Base-by-base conservation (phyloP, 2,329 filamentous ascomycete genomes). In the Alternaria conjuncta region DNA sequence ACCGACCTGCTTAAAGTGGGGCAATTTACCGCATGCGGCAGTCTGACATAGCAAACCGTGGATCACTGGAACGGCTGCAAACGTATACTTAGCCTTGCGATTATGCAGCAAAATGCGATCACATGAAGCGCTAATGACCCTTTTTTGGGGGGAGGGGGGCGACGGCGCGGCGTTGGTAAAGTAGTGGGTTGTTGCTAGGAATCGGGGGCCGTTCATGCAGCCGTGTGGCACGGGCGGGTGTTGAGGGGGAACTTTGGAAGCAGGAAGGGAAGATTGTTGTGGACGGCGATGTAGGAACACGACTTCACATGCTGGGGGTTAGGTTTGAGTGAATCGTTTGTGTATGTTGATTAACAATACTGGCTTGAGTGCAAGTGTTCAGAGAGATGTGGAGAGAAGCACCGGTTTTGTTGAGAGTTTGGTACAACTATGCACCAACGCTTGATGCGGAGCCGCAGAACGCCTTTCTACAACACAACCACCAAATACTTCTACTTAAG, bases 51-150 rank as follows among this genome's bases (percentile, higher is more conserved):
- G 30, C 43, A 32, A 61, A 55, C 66, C 65, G 60, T 78, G 59
- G 75, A 78, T 72, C 63, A 62, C 75, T 78, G 74, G 73, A 77
- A 76, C 73, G 59, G 61, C 73, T 76, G 73, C 73, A 72, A 76
- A 76, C 75, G 43, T 68, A 61, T 65, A 63, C 57, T 64, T 71
- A 73, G 61, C 67, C 59, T 63, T 63, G 58, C 21, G 50, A 51
- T 56, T 47, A 59, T 68, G 66, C 66, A 69, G 69, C 61, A 23
- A 55, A 46, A 45, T 61, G 11, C 55, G 60, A 59, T 72, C 67
- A 70, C 69, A 64, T 70, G 67, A 51, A 32, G 36, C 23, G 57
- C 57, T 45, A 46, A 55, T 15, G 57, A 13, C 15, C 12, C 21
- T 18, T 23, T 32, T 32, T 46, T 30, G 55, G 55, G 32, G 53